phyloP scores from a whole-genome alignment of 2,329 filamentous ascomycete species.

The Juglanconis oblonga region DNA sequence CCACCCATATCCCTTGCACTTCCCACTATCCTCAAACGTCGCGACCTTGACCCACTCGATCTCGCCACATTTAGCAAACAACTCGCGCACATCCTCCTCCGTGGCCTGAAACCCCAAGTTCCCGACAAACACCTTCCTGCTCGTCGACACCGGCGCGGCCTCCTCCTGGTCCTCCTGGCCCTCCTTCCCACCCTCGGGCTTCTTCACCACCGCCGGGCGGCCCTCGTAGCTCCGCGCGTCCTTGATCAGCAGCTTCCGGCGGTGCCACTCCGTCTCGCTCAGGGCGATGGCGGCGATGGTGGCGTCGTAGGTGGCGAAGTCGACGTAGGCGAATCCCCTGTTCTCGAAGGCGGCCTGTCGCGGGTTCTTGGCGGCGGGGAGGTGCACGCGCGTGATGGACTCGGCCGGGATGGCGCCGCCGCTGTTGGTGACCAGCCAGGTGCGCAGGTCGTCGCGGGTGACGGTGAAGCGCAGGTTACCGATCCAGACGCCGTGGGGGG shows the following conservation, averaged over 20 bases:
- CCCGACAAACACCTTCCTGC: slow-evolving; percentile 83
- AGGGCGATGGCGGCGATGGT: slow-evolving; percentile 77
- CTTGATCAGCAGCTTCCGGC: slow-evolving; percentile 87
- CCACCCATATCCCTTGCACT: slow-evolving; percentile 98
- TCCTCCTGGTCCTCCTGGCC: slow-evolving; percentile 30
- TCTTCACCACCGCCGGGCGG: slow-evolving; percentile 64
- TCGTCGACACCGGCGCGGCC: slow-evolving; percentile 31
- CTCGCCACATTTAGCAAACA: slow-evolving; percentile 82
- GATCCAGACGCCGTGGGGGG: slow-evolving; percentile 88
- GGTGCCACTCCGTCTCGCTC: slow-evolving; percentile 76
- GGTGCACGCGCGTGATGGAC: slow-evolving; percentile 79
- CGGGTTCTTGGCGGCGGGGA: slow-evolving; percentile 59
- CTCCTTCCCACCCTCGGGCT: slow-evolving; percentile 26
- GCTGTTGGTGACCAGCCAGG: slow-evolving; percentile 74
- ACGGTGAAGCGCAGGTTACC: slow-evolving; percentile 88
- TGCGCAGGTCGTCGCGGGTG: slow-evolving; percentile 70
- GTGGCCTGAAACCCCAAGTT: slow-evolving; percentile 82
- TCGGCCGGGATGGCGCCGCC: slow-evolving; percentile 63
- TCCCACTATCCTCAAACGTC: slow-evolving; percentile 93
- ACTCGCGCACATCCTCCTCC: slow-evolving; percentile 74
- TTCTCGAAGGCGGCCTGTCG: slow-evolving; percentile 54
- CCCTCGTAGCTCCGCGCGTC: slow-evolving; percentile 87
- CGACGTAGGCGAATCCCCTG: slow-evolving; percentile 94
- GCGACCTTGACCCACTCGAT: slow-evolving; percentile 84
- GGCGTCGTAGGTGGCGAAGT: slow-evolving; percentile 71